A percentile compares a stretch with the other conserved stretches of the same genome.
These are phyloP conservation scores for Haplosporangium gracile DNA, from an alignment of 192 early-diverging fungal genomes.

Conservation along the genomic window DNA sequence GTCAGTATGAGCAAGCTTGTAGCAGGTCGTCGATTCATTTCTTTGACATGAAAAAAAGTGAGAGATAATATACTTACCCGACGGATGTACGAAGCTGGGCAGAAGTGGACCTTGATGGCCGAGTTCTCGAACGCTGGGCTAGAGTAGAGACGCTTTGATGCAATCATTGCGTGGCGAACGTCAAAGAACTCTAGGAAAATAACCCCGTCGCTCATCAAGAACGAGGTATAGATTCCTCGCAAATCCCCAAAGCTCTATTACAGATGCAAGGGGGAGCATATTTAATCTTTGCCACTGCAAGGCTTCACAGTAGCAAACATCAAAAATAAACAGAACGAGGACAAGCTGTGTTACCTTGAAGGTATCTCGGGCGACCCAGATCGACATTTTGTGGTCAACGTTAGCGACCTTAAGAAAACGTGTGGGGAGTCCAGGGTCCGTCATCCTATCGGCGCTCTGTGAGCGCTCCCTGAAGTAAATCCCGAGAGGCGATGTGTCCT, in stretches of 20 bases:
- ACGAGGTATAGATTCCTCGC: constrained; percentile 51
- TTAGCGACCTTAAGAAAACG: constrained; percentile 33
- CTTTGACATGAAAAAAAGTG: neutral
- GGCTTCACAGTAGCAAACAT: neutral
- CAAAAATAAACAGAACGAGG: neutral
- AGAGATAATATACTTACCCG: constrained; percentile 12
- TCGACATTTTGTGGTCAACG: constrained; percentile 26
- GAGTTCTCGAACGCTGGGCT: constrained; percentile 12
- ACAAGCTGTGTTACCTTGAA: constrained; percentile 16
- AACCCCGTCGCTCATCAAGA: constrained; percentile 36
- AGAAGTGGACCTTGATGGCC: constrained; percentile 43
- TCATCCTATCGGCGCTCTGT: neutral
- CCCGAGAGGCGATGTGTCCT: neutral
- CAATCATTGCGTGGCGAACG: constrained; percentile 55
- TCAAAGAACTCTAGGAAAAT: constrained; percentile 64
- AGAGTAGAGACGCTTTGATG: constrained; percentile 23
- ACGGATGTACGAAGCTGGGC: constrained; percentile 6
- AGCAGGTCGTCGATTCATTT: constrained; percentile 1
- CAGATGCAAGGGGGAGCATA: neutral
- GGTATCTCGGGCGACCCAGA: constrained; percentile 37
- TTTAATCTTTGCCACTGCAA: neutral
- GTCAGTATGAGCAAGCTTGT: neutral
- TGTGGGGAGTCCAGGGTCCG: constrained; percentile 5
- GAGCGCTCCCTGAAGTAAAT: constrained; percentile 2
- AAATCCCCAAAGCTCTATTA: constrained; percentile 56